Evolutionary conservation across 2,329 filamentous ascomycete genomes (phyloP), one percentile per base, ranked within the genome.

Genomic region (Fusarium sp.): DNA sequence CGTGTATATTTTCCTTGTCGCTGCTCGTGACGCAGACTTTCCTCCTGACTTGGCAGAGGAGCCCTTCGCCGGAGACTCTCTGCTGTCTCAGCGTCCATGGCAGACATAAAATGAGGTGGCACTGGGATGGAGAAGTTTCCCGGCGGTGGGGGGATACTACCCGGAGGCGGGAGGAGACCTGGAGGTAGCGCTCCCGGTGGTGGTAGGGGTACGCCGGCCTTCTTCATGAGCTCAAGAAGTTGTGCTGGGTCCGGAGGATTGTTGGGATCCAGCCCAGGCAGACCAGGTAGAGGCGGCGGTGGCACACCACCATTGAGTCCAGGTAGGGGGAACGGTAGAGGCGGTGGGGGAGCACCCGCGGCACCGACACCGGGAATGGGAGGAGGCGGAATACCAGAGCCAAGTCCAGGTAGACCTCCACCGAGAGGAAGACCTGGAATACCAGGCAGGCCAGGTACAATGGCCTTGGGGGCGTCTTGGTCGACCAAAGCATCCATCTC

Each of bases 401-500:
- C 83, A 78, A 76, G 80, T 48, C 77, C 81, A 38, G 80, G 81
- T 32, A 79, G 80, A 10, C 74, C 74, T 48, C 77, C 77, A 9
- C 78, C 78, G 3, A 83, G 74, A 34, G 83, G 85, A 36, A 87
- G 81, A 28, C 88, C 91, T 6, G 89, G 90, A 56, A 91, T 86
- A 50, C 81, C 74, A 77, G 86, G 75, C 10, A 86, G 76, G 20
- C 79, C 78, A 20, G 85, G 78, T 6, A 72, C 65, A 6, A 50
- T 56, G 28, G 66, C 51, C 71, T 86, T 88, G 28, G 79, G 20
- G 86, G 91, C 86, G 91, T 93, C 78, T 77, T 99, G 96, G 74
- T 99, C 96, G 52, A 96, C 90, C 43, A 98, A 85, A 4, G 93
- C 94, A 68, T 98, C 95, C 70, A 91, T 91, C 79, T 98, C 96